Base-by-base conservation (phyloP, 78 protist genomes). In the Dictyostelium intermedium region DNA sequence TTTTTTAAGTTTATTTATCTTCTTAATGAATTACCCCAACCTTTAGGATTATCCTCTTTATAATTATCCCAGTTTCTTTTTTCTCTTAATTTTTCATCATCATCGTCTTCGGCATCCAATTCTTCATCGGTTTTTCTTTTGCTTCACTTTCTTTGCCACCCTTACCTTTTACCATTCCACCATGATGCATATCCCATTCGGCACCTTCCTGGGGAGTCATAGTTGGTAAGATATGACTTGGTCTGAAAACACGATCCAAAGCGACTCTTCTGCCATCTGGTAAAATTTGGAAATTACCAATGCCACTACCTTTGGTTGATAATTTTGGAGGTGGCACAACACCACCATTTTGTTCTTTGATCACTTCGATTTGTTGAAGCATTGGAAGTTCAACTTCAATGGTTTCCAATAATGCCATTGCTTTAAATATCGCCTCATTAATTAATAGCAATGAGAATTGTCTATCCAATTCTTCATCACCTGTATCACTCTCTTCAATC, bases 41-140 rank as follows among this genome's bases (percentile, higher is more conserved):
- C 96, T 60, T 41, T 83, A 53, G 79, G 80, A 77, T 92, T 80
- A 43, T 92, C 96, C n/a, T 92, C 96, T 60, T 92, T 92, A 80
- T 39, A 92, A 82, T 92, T 91, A 61, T 92, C 96, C 92, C 91
- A 92, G 39, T 76, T 83, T 45, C 96, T 37, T 70, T 83, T 83
- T 60, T 92, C 66, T 61, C 34, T 83, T 5, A 86, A 61, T 73
- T 92, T 82, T 25, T 83, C 96, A 50, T 84, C 77, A 63, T 76
- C 78, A 45, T 92, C 96, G 35, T 83, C 96, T 78, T 92, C 77
- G 0, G 76, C 85, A 61, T 91, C 95, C 16, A 63, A 87, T 20
- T 81, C 81, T 43, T 84, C 91, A 34, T 60, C 53, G 1, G 60
- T 81, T 74, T 84, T n/a, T 82, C 83, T 30, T 53, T 27, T 6